These are phyloP conservation scores for Ramaria sp. DNA, from an alignment of 768 basidiomycete species.

Conservation along the genomic window DNA sequence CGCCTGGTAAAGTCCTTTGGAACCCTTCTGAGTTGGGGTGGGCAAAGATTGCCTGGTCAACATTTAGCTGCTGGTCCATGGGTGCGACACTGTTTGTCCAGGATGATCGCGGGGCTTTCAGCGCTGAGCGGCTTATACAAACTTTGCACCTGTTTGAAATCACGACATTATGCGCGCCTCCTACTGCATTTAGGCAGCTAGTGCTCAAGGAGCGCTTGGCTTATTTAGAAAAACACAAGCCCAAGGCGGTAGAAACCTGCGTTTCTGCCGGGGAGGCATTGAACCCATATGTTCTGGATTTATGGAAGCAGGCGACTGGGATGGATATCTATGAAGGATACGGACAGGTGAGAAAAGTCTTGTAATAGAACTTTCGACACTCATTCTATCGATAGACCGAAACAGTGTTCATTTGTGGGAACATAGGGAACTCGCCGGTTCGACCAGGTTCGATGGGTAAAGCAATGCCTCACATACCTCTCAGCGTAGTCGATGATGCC, in stretches of 20 bases:
- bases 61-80: constrained; percentile 1
- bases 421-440: not conserved
- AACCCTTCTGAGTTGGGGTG: not conserved
- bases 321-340: not conserved
- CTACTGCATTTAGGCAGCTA: not conserved
- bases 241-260: not conserved
- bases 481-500: not conserved
- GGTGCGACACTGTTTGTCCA: not conserved
- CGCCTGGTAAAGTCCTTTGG: constrained; percentile 1
- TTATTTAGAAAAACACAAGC: not conserved
- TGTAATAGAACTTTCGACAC: not conserved
- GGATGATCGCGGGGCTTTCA: not conserved
- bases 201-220: not conserved
- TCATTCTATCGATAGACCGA: not conserved
- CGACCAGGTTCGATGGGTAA: not conserved
- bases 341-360: not conserved
- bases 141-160: not conserved
- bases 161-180: not conserved
- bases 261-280: not conserved
- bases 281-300: not conserved
- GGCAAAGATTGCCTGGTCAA: not conserved
- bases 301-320: not conserved
- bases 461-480: not conserved
- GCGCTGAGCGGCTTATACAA: not conserved
- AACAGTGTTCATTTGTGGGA: not conserved